Conservation (phyloP, 176 grass and related monocot genomes). For the Miscanthus lutarioriparius region DNA sequence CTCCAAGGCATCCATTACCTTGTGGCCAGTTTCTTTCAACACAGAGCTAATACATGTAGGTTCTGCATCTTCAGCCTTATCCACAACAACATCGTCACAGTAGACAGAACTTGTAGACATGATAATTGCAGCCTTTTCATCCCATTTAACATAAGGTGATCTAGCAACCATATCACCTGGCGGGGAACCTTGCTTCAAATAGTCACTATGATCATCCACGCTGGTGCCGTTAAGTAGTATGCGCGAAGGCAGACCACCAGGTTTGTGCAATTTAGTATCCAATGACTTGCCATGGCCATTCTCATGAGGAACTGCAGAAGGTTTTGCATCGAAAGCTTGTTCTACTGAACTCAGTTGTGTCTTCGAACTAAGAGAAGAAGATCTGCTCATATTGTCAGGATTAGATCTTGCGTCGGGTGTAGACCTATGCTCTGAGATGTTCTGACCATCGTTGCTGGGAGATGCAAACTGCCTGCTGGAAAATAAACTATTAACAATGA, state of each 20-base stretch:
- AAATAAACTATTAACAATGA: constrained; percentile 33
- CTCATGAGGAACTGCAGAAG: constrained; percentile 40
- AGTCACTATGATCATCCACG: constrained; percentile 21
- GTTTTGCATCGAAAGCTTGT: constrained; percentile 57
- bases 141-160: constrained; percentile 72
- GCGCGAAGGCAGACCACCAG: constrained; percentile 22
- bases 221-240: constrained; percentile 33
- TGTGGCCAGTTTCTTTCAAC: constrained; percentile 28
- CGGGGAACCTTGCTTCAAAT: constrained; percentile 47
- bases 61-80: constrained; percentile 54
- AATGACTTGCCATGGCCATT: constrained; percentile 41
- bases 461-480: constrained; percentile 63
- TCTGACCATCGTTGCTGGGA: constrained; percentile 63
- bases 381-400: constrained; percentile 80
- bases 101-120: constrained; percentile 62
- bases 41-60: constrained; percentile 34
- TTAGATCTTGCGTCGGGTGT: constrained; percentile 60
- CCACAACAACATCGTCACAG: constrained; percentile 69
- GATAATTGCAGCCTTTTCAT: constrained; percentile 74
- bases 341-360: constrained; percentile 60
- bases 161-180: constrained; percentile 31
- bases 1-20: constrained; percentile 28
- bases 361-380: constrained; percentile 84
- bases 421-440: constrained; percentile 76
- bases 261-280: constrained; percentile 39